These are phyloP conservation scores for Zychaea mexicana DNA, from an alignment of 371 early-diverging fungal species.

Conservation along the genomic window DNA sequence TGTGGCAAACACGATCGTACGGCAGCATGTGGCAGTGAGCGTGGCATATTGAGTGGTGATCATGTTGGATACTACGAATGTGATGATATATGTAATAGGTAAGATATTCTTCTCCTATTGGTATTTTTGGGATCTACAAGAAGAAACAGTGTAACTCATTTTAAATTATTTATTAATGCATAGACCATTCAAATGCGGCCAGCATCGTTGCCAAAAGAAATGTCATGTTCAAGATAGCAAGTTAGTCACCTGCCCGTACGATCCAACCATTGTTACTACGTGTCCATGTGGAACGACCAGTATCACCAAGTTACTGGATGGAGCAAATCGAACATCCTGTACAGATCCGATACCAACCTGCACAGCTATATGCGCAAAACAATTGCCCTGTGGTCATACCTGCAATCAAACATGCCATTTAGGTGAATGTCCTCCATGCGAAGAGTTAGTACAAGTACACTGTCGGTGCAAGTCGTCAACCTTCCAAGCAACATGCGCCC, in stretches of 20 bases:
- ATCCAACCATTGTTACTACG: conserved; percentile 59
- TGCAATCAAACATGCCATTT: conserved; percentile 77
- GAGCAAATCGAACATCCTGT: conserved; percentile 57
- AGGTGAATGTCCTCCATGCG: conserved; percentile 76
- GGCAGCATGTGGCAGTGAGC: conserved; percentile 64
- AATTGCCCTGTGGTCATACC: conserved; percentile 70
- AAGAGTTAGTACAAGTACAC: conserved; percentile 40
- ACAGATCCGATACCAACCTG: conserved; percentile 84
- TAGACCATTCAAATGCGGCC: conserved; percentile 69
- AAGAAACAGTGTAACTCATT: too few relatives aligned
- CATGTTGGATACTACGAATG: conserved; percentile 67
- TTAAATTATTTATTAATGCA: not conserved
- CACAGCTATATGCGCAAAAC: conserved; percentile 63
- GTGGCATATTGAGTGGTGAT: conserved; percentile 29
- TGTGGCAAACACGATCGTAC: conserved; percentile 68
- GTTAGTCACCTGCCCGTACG: conserved; percentile 68
- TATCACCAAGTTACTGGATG: conserved; percentile 34
- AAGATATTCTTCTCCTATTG: conserved; percentile 27
- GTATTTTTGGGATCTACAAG: too few relatives aligned
- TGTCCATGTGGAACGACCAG: conserved; percentile 87
- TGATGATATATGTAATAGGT: conserved; percentile 59
- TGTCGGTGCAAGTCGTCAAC: conserved; percentile 70
- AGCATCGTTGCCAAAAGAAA: conserved; percentile 71
- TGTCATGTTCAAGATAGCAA: conserved; percentile 71
- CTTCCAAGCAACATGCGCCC: conserved; percentile 50